Percentiles rank a stretch among this genome's conserved stretches.
These are phyloP conservation scores for Penicillium canescens DNA, from an alignment of 495 filamentous ascomycete genomes.

Conservation along the genomic window DNA sequence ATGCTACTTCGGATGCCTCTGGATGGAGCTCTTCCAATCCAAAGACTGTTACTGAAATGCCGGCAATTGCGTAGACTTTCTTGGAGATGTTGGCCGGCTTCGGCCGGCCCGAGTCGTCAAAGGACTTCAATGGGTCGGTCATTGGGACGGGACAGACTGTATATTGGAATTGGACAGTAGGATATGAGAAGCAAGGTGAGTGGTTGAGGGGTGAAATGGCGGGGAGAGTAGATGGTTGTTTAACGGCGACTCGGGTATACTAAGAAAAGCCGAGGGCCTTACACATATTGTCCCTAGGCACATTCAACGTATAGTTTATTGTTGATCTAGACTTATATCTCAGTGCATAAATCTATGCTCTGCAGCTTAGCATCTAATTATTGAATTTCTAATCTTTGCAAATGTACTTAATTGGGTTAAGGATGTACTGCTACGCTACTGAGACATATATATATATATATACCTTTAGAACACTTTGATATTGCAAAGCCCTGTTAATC, in stretches of 20 bases:
- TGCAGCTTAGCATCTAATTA: neutral
- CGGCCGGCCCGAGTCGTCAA: constrained; percentile 24
- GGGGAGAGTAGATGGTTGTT: neutral
- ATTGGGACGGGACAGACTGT: constrained; percentile 16
- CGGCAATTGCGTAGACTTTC: constrained; percentile 65
- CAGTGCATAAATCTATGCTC: too few relatives aligned
- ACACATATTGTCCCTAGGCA: too few relatives aligned
- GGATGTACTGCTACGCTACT: too few relatives aligned
- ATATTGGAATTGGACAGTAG: neutral
- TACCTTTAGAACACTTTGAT: too few relatives aligned
- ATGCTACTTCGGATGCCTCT: constrained; percentile 55
- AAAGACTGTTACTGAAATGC: constrained; percentile 74
- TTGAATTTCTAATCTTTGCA: neutral
- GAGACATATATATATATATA: too few relatives aligned
- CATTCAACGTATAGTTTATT: too few relatives aligned
- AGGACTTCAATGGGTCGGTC: constrained; percentile 39
- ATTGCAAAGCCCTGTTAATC: too few relatives aligned
- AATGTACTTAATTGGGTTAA: neutral
- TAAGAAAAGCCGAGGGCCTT: constrained; percentile 17
- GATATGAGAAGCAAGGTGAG: neutral
- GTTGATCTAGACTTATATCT: too few relatives aligned
- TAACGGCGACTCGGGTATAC: constrained; percentile 22
- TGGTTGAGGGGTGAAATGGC: neutral
- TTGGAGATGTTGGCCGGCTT: constrained; percentile 54
- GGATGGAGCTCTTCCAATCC: constrained; percentile 71